Percentiles rank a stretch among this genome's conserved stretches.
Conservation (phyloP, 2,329 filamentous ascomycete genomes). For the Aspergillus tamarii region DNA sequence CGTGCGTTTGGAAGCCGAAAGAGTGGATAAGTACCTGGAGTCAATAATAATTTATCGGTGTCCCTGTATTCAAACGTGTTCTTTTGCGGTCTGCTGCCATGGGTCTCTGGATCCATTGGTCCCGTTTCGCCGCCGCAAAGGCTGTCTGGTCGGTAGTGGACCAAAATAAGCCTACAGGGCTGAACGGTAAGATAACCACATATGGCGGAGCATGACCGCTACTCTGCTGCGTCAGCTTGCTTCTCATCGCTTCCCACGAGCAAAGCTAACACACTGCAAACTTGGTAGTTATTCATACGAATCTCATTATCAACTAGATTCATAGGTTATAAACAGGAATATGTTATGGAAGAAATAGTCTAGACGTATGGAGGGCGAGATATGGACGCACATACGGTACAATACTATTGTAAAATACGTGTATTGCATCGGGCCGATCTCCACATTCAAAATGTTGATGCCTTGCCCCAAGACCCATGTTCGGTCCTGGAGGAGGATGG, state of each 20-base stretch:
- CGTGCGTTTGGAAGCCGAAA: conserved; percentile 4
- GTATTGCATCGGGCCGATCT: conserved; percentile 1
- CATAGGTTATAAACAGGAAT: background rate
- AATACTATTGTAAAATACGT: background rate
- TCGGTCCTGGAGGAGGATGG: background rate
- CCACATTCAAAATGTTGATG: conserved; percentile 18
- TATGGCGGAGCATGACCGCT: conserved; percentile 5
- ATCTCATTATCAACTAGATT: background rate
- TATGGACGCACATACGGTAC: background rate
- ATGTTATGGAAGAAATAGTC: background rate
- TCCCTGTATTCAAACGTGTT: conserved; percentile 28
- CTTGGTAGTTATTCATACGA: background rate
- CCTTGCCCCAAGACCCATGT: conserved; percentile 15
- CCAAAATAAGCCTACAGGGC: conserved; percentile 21
- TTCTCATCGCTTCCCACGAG: background rate
- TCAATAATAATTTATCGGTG: conserved; percentile 3
- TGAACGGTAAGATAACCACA: conserved; percentile 22
- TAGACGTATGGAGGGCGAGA: background rate
- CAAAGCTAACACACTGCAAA: background rate
- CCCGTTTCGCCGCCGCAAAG: conserved; percentile 6
- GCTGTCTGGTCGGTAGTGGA: conserved; percentile 11
- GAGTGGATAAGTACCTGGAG: conserved; percentile 7
- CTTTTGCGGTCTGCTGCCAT: conserved; percentile 19
- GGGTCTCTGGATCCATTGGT: conserved; percentile 16
- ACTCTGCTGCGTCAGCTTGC: background rate